Conservation (phyloP, 2,329 filamentous ascomycete genomes). For the Zasmidium citrigriseum region DNA sequence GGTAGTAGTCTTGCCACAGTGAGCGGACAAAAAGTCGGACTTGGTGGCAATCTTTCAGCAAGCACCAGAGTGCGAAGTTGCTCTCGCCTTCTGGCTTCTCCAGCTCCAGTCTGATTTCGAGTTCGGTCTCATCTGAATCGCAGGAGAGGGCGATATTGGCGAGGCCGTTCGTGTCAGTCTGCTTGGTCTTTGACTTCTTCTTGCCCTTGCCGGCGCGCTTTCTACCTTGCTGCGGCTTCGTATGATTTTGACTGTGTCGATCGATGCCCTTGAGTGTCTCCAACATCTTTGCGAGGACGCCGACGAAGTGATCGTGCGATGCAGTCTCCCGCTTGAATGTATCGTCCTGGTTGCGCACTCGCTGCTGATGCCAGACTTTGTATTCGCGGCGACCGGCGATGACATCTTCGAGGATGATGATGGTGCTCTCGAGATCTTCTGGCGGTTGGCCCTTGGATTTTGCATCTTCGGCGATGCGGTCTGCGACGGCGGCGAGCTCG, state of each 20-base stretch:
- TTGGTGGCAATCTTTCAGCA: constrained; percentile 6
- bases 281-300: not conserved
- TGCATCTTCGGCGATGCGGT: not conserved
- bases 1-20: not conserved
- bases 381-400: not conserved
- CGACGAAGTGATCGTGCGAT: not conserved
- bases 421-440: not conserved
- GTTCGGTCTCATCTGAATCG: too few relatives aligned
- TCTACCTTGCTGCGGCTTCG: not conserved
- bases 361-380: not conserved
- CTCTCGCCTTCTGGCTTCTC: constrained; percentile 1
- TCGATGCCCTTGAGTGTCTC: not conserved
- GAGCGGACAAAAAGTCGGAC: not conserved
- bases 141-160: not conserved
- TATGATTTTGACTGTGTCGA: not conserved
- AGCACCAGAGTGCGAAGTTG: constrained; percentile 7
- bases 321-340: not conserved
- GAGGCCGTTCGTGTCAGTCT: not conserved
- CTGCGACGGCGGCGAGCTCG: not conserved
- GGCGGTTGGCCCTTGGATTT: not conserved
- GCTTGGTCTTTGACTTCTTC: not conserved
- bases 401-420: constrained; percentile 1
- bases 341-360: not conserved
- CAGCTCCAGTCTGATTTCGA: constrained; percentile 1
- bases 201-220: not conserved